Base-by-base conservation (phyloP, 1,284 basidiomycete species). In the Rhodofomes roseus region DNA sequence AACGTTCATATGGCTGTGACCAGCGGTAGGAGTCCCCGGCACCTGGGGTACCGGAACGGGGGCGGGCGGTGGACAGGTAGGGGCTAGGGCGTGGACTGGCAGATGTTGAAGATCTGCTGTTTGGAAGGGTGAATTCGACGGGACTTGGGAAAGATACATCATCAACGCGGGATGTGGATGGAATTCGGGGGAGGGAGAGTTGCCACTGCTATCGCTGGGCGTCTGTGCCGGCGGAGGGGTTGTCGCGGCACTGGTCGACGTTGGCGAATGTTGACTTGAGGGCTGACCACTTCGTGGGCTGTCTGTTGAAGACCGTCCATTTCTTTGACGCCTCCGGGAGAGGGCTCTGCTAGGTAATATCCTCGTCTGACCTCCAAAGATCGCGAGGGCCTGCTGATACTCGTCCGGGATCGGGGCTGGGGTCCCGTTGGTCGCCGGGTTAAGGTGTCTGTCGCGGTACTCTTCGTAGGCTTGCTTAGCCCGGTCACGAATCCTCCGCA, bases 311-410 rank as follows among this genome's bases (percentile, higher is more conserved):
- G 31, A 54, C 39, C 44, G 53, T 57, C 57, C 51, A 52, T 34
- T 34, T 11, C 27, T 29, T 16, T 53, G 48, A 7, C 60, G 64
- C 44, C 64, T 66, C 25, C 67, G 60, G 6, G 63, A 58, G 25
- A 73, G 64, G 29, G 68, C 60, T 59, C 69, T 84, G 71, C 78
- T 84, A 54, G 86, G 83, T 20, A 73, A 62, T 27, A 73, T 67
- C 37, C 70, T 66, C 16, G 71, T 73, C 59, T 73, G 71, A 2
- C 71, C 86, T 50, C 85, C 86, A 56, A 87, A 87, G n/a, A 87
- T 76, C 20, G 86, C 84, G 20, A 88, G 77, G 65, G 86, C 84
- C 62, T 87, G 81, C 51, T 81, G 78, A 41, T 80, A 82, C 55
- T 83, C 83, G 36, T 74, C 70, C 43, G 68, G 65, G 7, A 71